Percentiles rank a stretch among this genome's conserved stretches.
Conservation (phyloP, 306 rosid genomes). For the Hippophae gyantsensis region DNA sequence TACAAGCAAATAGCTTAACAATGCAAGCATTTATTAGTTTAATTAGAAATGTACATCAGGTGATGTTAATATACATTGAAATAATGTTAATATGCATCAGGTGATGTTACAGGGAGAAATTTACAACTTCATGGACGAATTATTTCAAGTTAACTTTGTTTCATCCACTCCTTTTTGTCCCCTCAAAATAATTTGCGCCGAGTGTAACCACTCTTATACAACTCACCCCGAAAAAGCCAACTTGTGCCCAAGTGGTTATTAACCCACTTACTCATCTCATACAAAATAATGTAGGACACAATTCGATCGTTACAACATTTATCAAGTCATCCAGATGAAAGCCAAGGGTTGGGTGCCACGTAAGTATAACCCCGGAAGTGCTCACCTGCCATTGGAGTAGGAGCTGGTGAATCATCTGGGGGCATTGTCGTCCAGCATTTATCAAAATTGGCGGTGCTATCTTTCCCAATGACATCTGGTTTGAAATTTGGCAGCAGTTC, state of each 20-base stretch:
- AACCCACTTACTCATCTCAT: not conserved
- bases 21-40: slow-evolving; percentile 1
- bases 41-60: slow-evolving; percentile 12
- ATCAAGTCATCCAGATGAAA: slow-evolving; percentile 35
- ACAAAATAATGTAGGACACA: not conserved
- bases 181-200: too few species aligned
- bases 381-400: slow-evolving; percentile 74
- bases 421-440: slow-evolving; percentile 92
- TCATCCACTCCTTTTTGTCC: too few species aligned
- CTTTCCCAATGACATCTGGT: slow-evolving; percentile 77
- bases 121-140: too few species aligned
- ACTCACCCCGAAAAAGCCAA: too few species aligned
- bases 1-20: not conserved
- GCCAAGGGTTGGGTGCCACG: slow-evolving; percentile 85
- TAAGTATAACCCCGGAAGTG: slow-evolving; percentile 85
- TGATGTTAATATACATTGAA: not conserved
- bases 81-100: slow-evolving; percentile 10
- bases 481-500: slow-evolving; percentile 71
- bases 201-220: too few species aligned
- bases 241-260: slow-evolving; percentile 9
- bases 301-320: not conserved
- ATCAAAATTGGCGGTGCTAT: slow-evolving; percentile 81
- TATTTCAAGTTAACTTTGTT: too few species aligned
- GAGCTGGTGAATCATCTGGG: slow-evolving; percentile 75
- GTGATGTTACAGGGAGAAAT: not conserved